Evolutionary conservation across 2,329 filamentous ascomycete species (phyloP).

Genomic region (Aspergillus udagawae): DNA sequence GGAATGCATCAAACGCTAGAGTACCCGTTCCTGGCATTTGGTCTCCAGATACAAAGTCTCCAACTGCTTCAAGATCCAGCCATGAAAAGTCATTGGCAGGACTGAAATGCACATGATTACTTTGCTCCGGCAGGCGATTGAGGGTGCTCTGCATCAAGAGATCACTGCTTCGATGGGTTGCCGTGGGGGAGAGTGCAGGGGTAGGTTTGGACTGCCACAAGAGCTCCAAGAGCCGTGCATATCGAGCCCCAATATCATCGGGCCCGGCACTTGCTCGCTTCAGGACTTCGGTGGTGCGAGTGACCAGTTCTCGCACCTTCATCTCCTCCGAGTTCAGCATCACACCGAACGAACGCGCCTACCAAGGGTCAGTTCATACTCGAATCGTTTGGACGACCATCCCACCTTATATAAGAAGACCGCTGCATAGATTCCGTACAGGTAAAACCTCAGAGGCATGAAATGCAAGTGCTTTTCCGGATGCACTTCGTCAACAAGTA

Average conservation of each 20-base stretch:
- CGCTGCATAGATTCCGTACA: conserved; percentile 60
- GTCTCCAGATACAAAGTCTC: conserved; percentile 52
- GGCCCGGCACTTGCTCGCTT: conserved; percentile 55
- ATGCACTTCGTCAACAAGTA: conserved; percentile 57
- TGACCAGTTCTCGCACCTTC: conserved; percentile 56
- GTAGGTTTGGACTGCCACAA: conserved; percentile 51
- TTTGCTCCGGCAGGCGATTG: conserved; percentile 32
- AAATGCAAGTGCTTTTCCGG: conserved; percentile 57
- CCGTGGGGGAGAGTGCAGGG: conserved; percentile 20
- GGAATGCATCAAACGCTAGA: conserved; percentile 34
- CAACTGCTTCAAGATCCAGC: conserved; percentile 58
- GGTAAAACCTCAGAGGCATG: conserved; percentile 61
- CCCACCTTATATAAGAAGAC: conserved; percentile 62
- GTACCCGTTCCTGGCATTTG: conserved; percentile 33
- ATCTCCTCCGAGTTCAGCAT: conserved; percentile 53
- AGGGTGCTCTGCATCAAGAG: conserved; percentile 27
- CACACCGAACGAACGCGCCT: conserved; percentile 57
- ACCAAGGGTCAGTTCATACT: neutral
- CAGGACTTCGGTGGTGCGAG: conserved; percentile 56
- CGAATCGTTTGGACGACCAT: neutral
- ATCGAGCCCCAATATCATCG: conserved; percentile 59
- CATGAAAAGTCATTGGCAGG: conserved; percentile 58
- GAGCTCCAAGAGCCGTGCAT: conserved; percentile 57
- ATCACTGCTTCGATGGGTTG: conserved; percentile 29
- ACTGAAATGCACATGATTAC: conserved; percentile 38